Base-by-base conservation (phyloP, 2,329 filamentous ascomycete genomes). In the Elsinoe batatas region DNA sequence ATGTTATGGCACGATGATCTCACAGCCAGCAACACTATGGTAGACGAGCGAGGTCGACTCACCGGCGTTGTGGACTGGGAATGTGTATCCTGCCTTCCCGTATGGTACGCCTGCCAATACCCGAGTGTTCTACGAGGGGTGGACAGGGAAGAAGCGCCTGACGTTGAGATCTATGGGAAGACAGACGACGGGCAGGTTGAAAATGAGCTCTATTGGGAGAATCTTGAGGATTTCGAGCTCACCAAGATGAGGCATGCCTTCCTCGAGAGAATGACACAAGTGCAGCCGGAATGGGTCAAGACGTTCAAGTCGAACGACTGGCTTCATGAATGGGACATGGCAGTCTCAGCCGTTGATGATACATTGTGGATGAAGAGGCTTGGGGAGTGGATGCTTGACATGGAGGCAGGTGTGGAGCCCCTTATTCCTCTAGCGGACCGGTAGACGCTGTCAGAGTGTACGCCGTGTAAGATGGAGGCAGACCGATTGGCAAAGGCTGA, bases 171-270 rank as follows among this genome's bases (percentile, higher is more conserved):
- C 7, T 44, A 44, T 22, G 40, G 20, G 5, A 44, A n/a, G 40
- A 26, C 11, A 18, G 40, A 44, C 12, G 18, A 26, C 4, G 40
- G 40, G 26, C n/a, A 30, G 8, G 20, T 44, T 20, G 40, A 44
- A 15, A 44, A 44, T 44, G 40, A 44, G n/a, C 40, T 44, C n/a
- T 44, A 44, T n/a, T 44, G 40, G 40, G 40, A 44, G 20, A 4
- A 26, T n/a, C 40, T 44, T 2, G 40, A 44, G 26, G 40, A 44
- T 22, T 44, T 44, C 10, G 40, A 44, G 10, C 40, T 44, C n/a
- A 44, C 40, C 18, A 12, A 44, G 40, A 44, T 44, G 40, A 4
- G 40, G 20, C 40, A 30, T 18, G 26, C 20, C 10, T 44, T 44
- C 18, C 18, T 44, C 17, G 40, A 44, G 40, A 22, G 20, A 12